Base-by-base conservation (phyloP, 768 basidiomycete genomes). In the Tephrocybe sp. region DNA sequence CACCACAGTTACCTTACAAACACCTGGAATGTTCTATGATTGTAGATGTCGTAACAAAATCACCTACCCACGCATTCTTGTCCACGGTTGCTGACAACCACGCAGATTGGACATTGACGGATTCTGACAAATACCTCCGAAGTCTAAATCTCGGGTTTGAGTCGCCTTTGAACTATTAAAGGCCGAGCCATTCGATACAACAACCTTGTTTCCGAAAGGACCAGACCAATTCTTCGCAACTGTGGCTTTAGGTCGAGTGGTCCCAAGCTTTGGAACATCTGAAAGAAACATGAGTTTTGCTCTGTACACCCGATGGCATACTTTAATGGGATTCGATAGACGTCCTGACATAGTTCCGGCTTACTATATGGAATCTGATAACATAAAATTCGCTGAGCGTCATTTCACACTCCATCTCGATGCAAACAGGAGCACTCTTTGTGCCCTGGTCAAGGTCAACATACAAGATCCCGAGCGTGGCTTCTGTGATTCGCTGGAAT, bases 1-100 rank as follows among this genome's bases (percentile, higher is more conserved):
- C 16, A 44, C 44, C 2, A 22, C 38, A n/a, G 34, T 50, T 5
- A 45, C 41, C 12, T 40, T 57, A 8, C n/a, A 14, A 13, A 41
- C 51, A 19, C 49, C 56, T 19, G 51, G 43, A 11, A 54, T 46
- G 2, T 54, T 54, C 40, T 57, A 54, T 32, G 17, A 17, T n/a
- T 53, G 55, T 20, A 8, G 6, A 2, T 31, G 26, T 17, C 38
- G 44, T n/a, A 16, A n/a, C 4, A 19, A 34, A 17, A 47, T 56
- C 26, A 35, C 41, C 2, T 52, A 56, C 31, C 55, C 55, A 7
- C 55, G 49, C 5, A 44, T 57, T 36, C 40, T 57, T 2, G 52
- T 57, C 8, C 55, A 57, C 22, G 16, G n/a, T n/a, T 57, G 55
- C 34, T 33, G 35, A 32, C 23, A 48, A 45, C 22, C 17, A 10